Percentiles rank a stretch among this genome's conserved stretches.
These are phyloP conservation scores for Euphorbia peplus DNA, from an alignment of 345 rosid genomes.

Conservation along the genomic window DNA sequence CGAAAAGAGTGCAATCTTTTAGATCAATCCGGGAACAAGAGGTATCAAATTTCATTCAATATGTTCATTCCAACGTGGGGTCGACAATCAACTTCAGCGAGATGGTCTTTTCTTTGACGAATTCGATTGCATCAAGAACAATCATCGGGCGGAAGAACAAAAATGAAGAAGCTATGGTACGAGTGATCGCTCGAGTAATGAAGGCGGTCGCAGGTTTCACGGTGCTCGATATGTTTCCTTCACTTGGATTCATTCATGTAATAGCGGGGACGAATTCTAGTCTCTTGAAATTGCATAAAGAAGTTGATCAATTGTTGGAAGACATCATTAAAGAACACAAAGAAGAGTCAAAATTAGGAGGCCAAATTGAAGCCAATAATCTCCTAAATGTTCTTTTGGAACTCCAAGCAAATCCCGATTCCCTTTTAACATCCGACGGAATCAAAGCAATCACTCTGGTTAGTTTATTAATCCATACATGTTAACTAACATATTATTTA, in stretches of 20 bases:
- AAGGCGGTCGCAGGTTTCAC: background rate
- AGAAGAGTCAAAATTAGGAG: background rate
- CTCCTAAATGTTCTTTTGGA: background rate
- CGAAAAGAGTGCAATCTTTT: too few species aligned
- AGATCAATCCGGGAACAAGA: background rate
- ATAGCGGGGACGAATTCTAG: background rate
- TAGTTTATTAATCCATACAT: too few species aligned
- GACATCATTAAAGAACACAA: too few species aligned
- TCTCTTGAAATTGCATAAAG: too few species aligned
- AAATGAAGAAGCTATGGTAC: background rate
- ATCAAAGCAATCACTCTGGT: background rate
- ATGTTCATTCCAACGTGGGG: background rate
- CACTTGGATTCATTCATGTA: background rate
- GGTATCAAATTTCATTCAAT: background rate
- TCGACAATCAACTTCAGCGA: background rate
- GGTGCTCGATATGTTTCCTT: background rate
- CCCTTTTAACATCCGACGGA: background rate
- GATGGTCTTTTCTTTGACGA: background rate
- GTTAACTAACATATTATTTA: too few species aligned
- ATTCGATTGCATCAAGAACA: background rate
- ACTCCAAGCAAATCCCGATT: background rate
- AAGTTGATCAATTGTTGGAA: too few species aligned
- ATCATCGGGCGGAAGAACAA: background rate
- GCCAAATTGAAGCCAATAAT: background rate
- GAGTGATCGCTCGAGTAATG: background rate